Percentiles rank a stretch among this genome's conserved stretches.
These are phyloP conservation scores for Nidula microcarpa DNA, from an alignment of 768 basidiomycete species.

Conservation along the genomic window DNA sequence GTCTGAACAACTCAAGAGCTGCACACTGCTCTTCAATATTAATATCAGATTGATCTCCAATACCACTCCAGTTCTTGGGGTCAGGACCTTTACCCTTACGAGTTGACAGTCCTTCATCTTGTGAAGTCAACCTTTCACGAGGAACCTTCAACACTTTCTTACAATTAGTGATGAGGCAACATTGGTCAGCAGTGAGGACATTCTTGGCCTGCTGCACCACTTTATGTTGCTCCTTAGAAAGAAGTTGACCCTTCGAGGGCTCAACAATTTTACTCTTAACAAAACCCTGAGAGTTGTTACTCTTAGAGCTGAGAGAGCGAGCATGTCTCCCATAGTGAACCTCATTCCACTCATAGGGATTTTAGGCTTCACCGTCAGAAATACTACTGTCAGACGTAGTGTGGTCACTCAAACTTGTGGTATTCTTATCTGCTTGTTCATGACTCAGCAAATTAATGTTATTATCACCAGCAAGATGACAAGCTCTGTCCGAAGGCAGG, in stretches of 20 bases:
- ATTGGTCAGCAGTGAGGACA: not conserved
- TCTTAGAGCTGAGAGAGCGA: not conserved
- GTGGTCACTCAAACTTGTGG: not conserved
- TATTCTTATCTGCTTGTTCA: not conserved
- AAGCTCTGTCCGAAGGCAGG: not conserved
- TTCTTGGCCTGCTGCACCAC: not conserved
- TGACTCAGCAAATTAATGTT: not conserved
- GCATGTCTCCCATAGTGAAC: not conserved
- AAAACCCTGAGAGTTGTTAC: not conserved
- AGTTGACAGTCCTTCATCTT: conserved; percentile 3
- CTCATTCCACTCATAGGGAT: not conserved
- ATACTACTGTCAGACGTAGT: not conserved
- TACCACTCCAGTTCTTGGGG: conserved; percentile 16
- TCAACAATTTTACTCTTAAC: not conserved
- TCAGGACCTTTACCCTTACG: conserved; percentile 17
- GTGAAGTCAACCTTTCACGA: not conserved
- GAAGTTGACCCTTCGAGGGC: not conserved
- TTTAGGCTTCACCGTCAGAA: not conserved
- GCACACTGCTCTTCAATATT: conserved; percentile 10
- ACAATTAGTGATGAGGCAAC: not conserved
- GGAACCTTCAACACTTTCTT: not conserved
- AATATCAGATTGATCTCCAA: conserved; percentile 8
- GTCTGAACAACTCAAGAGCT: not conserved
- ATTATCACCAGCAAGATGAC: not conserved
- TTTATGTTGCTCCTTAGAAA: not conserved